Evolutionary conservation across 192 early-diverging fungal genomes (phyloP), one percentile per base, ranked within the genome.

Genomic region (Allomyces macrogynus): DNA sequence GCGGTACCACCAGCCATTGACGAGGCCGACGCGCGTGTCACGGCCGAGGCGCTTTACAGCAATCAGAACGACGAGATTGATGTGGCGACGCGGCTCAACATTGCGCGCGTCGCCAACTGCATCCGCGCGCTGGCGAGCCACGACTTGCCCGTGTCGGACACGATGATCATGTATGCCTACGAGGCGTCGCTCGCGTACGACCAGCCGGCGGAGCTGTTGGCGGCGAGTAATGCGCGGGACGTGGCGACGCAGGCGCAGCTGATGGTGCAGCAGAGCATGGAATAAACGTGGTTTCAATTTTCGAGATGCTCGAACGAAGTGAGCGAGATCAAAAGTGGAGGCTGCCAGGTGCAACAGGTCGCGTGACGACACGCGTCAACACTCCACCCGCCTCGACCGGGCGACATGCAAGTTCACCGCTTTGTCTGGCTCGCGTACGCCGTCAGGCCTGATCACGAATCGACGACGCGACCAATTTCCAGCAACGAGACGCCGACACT

Each of bases 81-180:
- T 9, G 70, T 82, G 23, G 70, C 74, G 9, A 87, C 89, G 68
- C 81, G 95, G 43, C 77, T 84, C 66, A 76, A 80, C 16, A 93
- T 99, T 79, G 92, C 93, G 1, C 84, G 93, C 3, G 86, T 96
- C 0, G 84, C 79, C 73, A 95, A 94, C 73, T 88, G 86, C 72
- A 91, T 99, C 57, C 68, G 71, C 24, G 82, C 89, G 11, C 80
- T 99, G 40, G 89, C 86, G 62, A 76, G 78, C 54, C 76, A 87
- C 66, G 87, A 84, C 65, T 81, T 87, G 68, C 79, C 84, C 66
- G 92, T 99, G 69, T 91, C 85, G 65, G 93, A 96, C 62, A 82
- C 89, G 43, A 84, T 86, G 61, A 90, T 99, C 69, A 80, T 87
- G 40, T 92, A 90, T 73, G 86, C 89, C 49, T 95, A 91, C 71